Base-by-base conservation (phyloP, 805 yeast genomes). In the Candida montana region DNA sequence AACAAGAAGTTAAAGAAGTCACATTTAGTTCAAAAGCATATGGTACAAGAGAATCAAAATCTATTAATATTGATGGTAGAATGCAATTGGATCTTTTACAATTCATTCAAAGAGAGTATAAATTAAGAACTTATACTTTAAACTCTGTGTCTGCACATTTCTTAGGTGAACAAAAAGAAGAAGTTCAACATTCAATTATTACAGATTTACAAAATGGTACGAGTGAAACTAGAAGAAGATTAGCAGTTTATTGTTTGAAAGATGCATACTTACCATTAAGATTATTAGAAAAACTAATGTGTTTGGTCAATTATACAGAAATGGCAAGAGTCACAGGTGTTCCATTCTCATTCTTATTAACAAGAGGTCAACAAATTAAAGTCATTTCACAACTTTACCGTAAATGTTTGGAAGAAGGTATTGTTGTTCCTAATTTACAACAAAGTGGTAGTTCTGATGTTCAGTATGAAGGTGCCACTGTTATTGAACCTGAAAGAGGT, bases 301-400 rank as follows among this genome's bases (percentile, higher is more conserved):
- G 97, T 54, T 69, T 93, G 46, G 95, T 95, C 46, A 93, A 93
- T 57, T 93, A 93, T 64, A 91, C 97, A 1, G 99, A 93, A 65
- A 93, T 93, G 99, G 97, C 99, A 2, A 82, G 99, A 68, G 99
- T 93, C 21, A 93, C 99, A 0, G 99, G 99, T 50, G 98, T 93
- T 10, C 99, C 99, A 0, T 88, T 93, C 55, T 83, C 96, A 1
- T 91, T 80, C 57, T 71, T 93, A 47, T 67, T 93, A 33, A 62
- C 95, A 13, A 76, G 99, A 58, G 99, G 99, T 31, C 99, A 93
- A 67, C 99, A 95, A 64, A 91, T 93, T 62, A 93, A 93, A 62
- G 99, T 93, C 56, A 80, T 93, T 37, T 90, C 98, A 0, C 99
- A 93, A 65, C 69, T 93, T 37, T 93, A 87, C 65, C 74, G 99